Conservation (phyloP, 225 moss, liverwort and hornwort species). For the Straminergon stramineum region DNA sequence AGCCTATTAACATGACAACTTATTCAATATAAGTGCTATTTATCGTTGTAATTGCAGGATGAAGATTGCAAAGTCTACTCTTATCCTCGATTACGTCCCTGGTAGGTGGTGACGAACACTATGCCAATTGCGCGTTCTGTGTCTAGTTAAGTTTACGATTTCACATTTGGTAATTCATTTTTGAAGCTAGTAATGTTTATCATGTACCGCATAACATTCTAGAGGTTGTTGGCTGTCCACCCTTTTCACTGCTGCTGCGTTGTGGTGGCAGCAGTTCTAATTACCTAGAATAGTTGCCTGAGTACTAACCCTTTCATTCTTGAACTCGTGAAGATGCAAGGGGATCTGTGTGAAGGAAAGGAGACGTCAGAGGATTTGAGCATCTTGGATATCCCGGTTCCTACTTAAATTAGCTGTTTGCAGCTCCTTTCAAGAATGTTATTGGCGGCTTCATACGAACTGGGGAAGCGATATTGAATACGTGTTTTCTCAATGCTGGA, state of each 20-base stretch:
- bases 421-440: neutral
- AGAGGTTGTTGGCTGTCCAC: neutral
- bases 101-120: neutral
- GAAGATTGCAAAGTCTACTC: neutral
- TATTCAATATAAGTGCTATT: neutral
- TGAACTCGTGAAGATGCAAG: neutral
- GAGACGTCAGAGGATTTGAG: neutral
- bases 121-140: neutral
- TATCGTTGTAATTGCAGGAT: neutral
- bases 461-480: neutral
- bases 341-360: neutral
- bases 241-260: neutral
- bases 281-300: neutral
- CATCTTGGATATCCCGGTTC: neutral
- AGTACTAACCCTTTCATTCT: neutral
- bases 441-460: neutral
- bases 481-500: neutral
- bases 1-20: neutral
- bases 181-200: neutral
- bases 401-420: neutral
- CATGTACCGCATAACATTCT: neutral
- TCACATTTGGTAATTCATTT: neutral
- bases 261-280: neutral
- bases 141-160: neutral
- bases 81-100: neutral